A percentile compares a stretch with the other conserved stretches of the same genome.
phyloP scores from a whole-genome alignment of 768 basidiomycete genomes.

The Lyophyllum atratum region DNA sequence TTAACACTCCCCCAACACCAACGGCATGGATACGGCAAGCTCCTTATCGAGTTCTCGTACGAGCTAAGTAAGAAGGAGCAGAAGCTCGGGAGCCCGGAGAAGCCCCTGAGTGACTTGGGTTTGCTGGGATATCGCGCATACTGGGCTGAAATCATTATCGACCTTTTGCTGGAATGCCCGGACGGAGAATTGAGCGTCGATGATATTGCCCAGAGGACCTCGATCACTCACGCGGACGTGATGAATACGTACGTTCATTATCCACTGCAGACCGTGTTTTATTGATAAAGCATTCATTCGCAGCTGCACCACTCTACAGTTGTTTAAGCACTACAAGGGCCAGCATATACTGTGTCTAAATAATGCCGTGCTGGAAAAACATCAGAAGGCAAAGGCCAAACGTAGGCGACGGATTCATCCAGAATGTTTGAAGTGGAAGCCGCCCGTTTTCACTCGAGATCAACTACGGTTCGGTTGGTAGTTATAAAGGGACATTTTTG shows the following conservation, averaged over 20 bases:
- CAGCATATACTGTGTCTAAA: conserved; percentile 92
- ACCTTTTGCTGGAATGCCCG: conserved; percentile 73
- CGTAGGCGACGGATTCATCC: conserved; percentile 77
- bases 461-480: conserved; percentile 80
- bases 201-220: conserved; percentile 94
- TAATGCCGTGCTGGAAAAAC: conserved; percentile 87
- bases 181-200: conserved; percentile 89
- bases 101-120: conserved; percentile 94
- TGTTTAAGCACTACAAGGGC: conserved; percentile 96
- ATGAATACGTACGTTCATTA: conserved; percentile 89
- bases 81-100: conserved; percentile 96
- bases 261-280: not conserved
- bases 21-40: conserved; percentile 91
- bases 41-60: conserved; percentile 98
- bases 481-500: conserved; percentile 15
- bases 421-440: conserved; percentile 88
- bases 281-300: not conserved
- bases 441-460: conserved; percentile 89
- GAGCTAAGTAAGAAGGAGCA: conserved; percentile 96
- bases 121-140: conserved; percentile 92
- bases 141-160: conserved; percentile 97
- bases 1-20: conserved; percentile 98
- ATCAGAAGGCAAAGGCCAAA: conserved; percentile 83
- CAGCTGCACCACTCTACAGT: conserved; percentile 90
- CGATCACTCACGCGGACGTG: conserved; percentile 93